Conservation (phyloP, 257 asterid species). For the Salvia miltiorrhiza region DNA sequence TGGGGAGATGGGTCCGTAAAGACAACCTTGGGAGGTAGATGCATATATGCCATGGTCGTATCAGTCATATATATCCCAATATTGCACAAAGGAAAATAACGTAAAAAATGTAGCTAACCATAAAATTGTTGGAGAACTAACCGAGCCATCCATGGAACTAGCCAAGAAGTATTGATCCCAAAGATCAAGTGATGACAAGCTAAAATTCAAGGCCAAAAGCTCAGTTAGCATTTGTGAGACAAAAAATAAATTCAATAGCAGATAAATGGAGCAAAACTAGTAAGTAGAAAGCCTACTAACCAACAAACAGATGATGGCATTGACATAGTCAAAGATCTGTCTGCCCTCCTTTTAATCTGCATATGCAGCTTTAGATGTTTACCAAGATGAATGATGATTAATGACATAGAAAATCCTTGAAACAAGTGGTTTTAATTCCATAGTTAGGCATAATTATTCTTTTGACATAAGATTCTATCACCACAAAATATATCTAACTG, state of each 20-base stretch:
- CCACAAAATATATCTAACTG: neutral
- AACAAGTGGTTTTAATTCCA: neutral
- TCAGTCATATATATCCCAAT: neutral
- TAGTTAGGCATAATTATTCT: neutral
- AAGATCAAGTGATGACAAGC: constrained; percentile 62
- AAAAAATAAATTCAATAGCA: constrained; percentile 5
- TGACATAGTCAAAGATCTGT: constrained; percentile 28
- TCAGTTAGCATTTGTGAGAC: constrained; percentile 36
- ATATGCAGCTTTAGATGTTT: constrained; percentile 2
- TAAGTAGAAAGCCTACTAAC: constrained; percentile 43
- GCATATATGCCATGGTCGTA: neutral
- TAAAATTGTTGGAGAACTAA: constrained; percentile 40
- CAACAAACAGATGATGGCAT: constrained; percentile 86
- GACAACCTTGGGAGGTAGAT: neutral
- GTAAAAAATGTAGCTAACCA: neutral
- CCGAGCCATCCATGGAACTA: constrained; percentile 99
- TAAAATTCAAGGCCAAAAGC: constrained; percentile 28
- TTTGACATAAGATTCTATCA: neutral
- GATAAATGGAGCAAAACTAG: constrained; percentile 1
- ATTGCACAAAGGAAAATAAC: neutral
- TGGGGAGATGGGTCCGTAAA: too few relatives aligned
- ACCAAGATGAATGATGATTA: neutral
- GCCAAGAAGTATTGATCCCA: constrained; percentile 83
- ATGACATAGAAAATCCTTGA: neutral
- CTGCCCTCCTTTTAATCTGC: constrained; percentile 49